Evolutionary conservation across 768 basidiomycete genomes (phyloP).

Genomic region (Suillus alpinus): DNA sequence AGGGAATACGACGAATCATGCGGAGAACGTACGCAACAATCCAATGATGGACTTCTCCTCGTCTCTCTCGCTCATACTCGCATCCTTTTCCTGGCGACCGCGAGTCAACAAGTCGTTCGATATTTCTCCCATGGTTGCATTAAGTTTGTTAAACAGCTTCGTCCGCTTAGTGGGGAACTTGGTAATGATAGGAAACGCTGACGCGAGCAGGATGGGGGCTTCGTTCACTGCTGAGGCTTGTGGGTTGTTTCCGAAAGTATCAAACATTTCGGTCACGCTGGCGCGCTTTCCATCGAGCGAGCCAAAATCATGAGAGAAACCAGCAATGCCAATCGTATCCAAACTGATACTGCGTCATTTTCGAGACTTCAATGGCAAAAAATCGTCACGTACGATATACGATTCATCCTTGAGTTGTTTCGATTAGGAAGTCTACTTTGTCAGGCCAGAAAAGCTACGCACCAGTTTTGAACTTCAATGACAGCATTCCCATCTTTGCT

Average conservation of each 20-base stretch:
- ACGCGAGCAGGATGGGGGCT: constrained; percentile 35
- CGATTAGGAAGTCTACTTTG: neutral
- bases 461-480: constrained; percentile 52
- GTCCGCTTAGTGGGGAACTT: constrained; percentile 37
- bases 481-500: constrained; percentile 22
- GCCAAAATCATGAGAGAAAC: constrained; percentile 46
- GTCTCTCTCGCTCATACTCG: constrained; percentile 15
- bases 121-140: constrained; percentile 35
- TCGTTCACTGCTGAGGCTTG: constrained; percentile 18
- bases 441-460: constrained; percentile 2
- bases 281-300: constrained; percentile 34
- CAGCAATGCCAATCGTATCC: constrained; percentile 44
- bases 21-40: constrained; percentile 16
- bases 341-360: constrained; percentile 22
- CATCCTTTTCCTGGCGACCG: constrained; percentile 32
- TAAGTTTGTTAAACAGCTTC: constrained; percentile 28
- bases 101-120: constrained; percentile 38
- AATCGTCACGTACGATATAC: constrained; percentile 34
- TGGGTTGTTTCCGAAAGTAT: constrained; percentile 19
- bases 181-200: constrained; percentile 34
- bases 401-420: constrained; percentile 38
- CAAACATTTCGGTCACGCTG: constrained; percentile 26
- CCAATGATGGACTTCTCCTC: constrained; percentile 27
- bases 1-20: constrained; percentile 15
- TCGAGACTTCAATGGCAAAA: neutral